phyloP scores from a whole-genome alignment of 768 basidiomycete genomes.

The Russula olivacea region DNA sequence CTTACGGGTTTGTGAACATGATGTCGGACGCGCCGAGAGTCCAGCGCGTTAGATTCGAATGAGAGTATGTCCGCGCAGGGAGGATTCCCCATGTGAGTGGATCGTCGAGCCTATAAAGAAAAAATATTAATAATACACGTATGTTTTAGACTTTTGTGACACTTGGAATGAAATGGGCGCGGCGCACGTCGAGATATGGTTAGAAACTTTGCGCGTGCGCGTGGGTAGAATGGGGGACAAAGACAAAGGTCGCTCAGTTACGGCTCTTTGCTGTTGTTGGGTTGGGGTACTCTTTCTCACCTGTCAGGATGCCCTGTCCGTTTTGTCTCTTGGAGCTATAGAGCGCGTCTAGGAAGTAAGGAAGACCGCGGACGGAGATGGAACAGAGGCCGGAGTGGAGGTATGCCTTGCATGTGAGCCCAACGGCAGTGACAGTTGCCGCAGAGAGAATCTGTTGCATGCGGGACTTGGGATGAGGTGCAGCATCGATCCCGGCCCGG shows the following conservation, averaged over 20 bases:
- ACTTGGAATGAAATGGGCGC: conserved; percentile 27
- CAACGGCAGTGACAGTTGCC: conserved; percentile 58
- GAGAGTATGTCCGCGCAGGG: conserved; percentile 56
- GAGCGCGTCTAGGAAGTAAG: conserved; percentile 58
- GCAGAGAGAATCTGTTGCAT: conserved; percentile 40
- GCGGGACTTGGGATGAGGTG: neutral
- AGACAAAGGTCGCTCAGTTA: neutral
- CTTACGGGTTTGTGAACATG: conserved; percentile 90
- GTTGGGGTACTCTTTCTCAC: conserved; percentile 38
- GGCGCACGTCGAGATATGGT: conserved; percentile 86
- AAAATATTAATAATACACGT: neutral
- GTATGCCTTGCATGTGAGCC: conserved; percentile 74
- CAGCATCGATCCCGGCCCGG: neutral
- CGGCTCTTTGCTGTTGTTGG: neutral
- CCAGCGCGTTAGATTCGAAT: conserved; percentile 69
- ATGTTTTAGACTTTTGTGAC: no score
- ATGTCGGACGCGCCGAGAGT: conserved; percentile 89
- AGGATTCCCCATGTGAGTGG: conserved; percentile 85
- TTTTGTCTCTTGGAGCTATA: conserved; percentile 38
- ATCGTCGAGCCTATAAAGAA: conserved; percentile 59
- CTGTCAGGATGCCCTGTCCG: conserved; percentile 67
- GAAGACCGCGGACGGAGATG: conserved; percentile 65
- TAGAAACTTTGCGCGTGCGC: conserved; percentile 55
- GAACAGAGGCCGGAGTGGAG: conserved; percentile 61
- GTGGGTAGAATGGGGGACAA: neutral